Evolutionary conservation across 805 yeast species (phyloP), one percentile per base, ranked within the genome.

Genomic region (Kodamaea lidongshanica): DNA sequence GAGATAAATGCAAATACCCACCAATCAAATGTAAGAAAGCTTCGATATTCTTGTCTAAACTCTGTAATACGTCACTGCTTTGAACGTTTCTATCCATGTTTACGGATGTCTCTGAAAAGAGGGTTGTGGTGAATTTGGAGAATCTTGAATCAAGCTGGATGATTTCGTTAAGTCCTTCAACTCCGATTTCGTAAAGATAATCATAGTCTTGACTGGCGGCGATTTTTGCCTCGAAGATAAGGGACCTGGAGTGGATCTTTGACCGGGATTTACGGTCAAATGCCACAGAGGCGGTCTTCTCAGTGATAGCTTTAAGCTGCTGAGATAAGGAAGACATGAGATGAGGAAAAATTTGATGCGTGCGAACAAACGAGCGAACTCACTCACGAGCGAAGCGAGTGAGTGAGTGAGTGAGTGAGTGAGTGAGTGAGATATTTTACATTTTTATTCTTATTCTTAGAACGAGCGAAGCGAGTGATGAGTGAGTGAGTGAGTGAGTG

Each of bases 141-240:
- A 92, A 89, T 31, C 89, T 69, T n/a, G 72, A 65, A 48, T 92
- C 96, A 16, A 89, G 55, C 12, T 70, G 62, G 25, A 70, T 72
- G 30, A 92, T 64, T 43, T 83, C 88, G 17, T 73, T 76, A 25
- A 88, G 65, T 0, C 94, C 95, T 34, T 82, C 92, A 5, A 72
- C 46, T 3, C 92, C 80, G 33, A 73, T 73, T 30, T 77, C 72
- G 48, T 70, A 82, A 35, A 92, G 77, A 25, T 79, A 67, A 44
- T 87, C 96, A 48, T 74, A 88, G 54, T 92, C 98, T 61, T 92
- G 97, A 19, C 88, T 73, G n/a, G 94, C 84, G 11, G 98, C 98
- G 38, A 76, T 77, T 45, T 79, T 77, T 7, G 95, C 70, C 24
- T 85, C 94, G 54, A 80, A 88, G 16, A 92, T 71, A 41, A 92